phyloP scores from a whole-genome alignment of 2,329 filamentous ascomycete species.

The Colletotrichum spinosum region DNA sequence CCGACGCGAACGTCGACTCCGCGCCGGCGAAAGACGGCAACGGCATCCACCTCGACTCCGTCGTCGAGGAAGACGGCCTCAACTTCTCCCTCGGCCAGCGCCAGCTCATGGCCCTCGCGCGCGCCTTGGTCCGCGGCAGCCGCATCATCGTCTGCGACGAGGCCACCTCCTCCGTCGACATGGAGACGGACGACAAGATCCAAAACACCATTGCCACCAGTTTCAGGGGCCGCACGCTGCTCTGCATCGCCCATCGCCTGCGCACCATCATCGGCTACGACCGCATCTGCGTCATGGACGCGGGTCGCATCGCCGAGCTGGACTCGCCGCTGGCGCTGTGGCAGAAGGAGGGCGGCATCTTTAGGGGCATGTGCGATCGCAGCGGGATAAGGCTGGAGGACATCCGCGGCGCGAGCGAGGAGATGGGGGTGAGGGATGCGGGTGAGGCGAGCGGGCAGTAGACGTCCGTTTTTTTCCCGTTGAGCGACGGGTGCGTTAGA shows the following conservation, averaged over 20 bases:
- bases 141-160: constrained; percentile 98
- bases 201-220: constrained; percentile 87
- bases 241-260: constrained; percentile 93
- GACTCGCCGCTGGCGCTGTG: constrained; percentile 82
- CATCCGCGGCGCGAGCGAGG: constrained; percentile 58
- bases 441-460: constrained; percentile 28
- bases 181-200: constrained; percentile 97
- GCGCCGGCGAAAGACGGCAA: constrained; percentile 48
- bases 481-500: not conserved
- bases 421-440: constrained; percentile 40
- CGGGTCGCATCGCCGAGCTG: constrained; percentile 87
- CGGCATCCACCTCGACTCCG: constrained; percentile 83
- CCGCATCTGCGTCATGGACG: constrained; percentile 96
- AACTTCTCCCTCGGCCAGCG: constrained; percentile 97
- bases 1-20: constrained; percentile 44
- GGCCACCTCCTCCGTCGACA: constrained; percentile 91
- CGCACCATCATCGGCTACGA: constrained; percentile 96
- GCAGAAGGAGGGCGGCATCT: constrained; percentile 77
- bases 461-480: no score
- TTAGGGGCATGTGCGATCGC: constrained; percentile 89
- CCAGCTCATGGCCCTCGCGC: constrained; percentile 93
- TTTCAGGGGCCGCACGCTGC: constrained; percentile 86
- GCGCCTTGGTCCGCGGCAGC: constrained; percentile 86
- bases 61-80: constrained; percentile 92
- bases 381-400: constrained; percentile 78